Conservation (phyloP, 495 filamentous ascomycete species). For the Trichodelitschia bisporula region DNA sequence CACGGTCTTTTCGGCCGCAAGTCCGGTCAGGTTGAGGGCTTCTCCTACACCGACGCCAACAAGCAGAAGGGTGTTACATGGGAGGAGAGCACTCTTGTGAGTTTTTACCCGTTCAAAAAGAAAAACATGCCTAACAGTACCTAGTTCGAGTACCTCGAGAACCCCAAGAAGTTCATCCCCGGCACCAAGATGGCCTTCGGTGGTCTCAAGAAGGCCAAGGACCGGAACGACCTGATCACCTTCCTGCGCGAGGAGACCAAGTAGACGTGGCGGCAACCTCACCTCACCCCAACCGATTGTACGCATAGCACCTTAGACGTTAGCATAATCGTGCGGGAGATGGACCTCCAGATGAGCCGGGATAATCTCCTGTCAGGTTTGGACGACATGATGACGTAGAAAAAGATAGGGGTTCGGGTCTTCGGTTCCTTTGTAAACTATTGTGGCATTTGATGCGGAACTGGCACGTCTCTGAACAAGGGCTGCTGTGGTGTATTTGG, state of each 20-base stretch:
- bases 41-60: conserved; percentile 98
- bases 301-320: no score
- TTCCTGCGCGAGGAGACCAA: conserved; percentile 18
- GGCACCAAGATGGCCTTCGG: conserved; percentile 99
- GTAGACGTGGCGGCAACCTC: no score
- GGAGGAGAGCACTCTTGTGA: conserved; percentile 69
- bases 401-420: no score
- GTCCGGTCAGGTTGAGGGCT: conserved; percentile 74
- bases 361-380: no score
- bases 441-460: no score
- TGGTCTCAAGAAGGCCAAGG: conserved; percentile 98
- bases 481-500: no score
- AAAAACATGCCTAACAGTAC: conserved; percentile 10
- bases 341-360: no score
- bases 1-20: conserved; percentile 95
- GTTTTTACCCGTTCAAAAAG: conserved; percentile 8
- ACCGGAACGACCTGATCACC: conserved; percentile 96
- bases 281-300: no score
- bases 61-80: conserved; percentile 83
- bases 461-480: no score
- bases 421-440: no score
- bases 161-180: conserved; percentile 91
- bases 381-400: no score
- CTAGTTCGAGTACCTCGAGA: conserved; percentile 72
- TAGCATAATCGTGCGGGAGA: no score